Evolutionary conservation across 176 grass and related monocot genomes (phyloP).

Genomic region (Triticum timopheevii): DNA sequence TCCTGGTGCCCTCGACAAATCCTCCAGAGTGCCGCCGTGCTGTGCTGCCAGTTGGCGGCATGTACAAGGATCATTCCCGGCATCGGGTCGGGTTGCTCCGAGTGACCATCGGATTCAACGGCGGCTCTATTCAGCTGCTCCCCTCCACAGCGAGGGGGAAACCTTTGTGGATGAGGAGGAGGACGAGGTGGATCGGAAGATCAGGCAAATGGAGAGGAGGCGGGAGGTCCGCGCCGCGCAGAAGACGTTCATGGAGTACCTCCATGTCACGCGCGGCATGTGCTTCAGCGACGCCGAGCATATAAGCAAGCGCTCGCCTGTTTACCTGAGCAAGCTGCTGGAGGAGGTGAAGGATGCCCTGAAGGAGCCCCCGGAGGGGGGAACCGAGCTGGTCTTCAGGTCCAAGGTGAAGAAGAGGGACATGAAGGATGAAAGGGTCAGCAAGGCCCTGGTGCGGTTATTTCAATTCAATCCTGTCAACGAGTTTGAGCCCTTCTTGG

Average conservation of each 20-base stretch:
- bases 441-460: slow-evolving; percentile 32
- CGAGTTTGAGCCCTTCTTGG: slow-evolving; percentile 70
- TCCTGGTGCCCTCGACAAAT: background rate
- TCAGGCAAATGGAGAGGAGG: slow-evolving; percentile 2
- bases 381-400: background rate
- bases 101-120: background rate
- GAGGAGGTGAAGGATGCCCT: slow-evolving; percentile 45
- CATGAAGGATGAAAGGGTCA: slow-evolving; percentile 36
- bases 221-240: slow-evolving; percentile 10
- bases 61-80: background rate
- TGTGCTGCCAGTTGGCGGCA: background rate
- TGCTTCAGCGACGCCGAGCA: slow-evolving; percentile 52
- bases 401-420: slow-evolving; percentile 33
- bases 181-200: background rate
- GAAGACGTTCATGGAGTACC: slow-evolving; percentile 56
- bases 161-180: background rate
- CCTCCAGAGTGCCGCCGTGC: background rate
- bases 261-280: slow-evolving; percentile 49
- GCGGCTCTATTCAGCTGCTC: slow-evolving; percentile 17
- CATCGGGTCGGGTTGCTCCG: background rate
- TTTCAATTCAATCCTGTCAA: slow-evolving; percentile 64
- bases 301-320: slow-evolving; percentile 50
- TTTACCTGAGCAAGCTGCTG: slow-evolving; percentile 52
- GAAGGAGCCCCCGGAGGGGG: slow-evolving; percentile 29
- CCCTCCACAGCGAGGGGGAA: background rate